Evolutionary conservation across 441 rosid genomes (phyloP), one percentile per base, ranked within the genome.

Genomic region (Raphanus hybrid): DNA sequence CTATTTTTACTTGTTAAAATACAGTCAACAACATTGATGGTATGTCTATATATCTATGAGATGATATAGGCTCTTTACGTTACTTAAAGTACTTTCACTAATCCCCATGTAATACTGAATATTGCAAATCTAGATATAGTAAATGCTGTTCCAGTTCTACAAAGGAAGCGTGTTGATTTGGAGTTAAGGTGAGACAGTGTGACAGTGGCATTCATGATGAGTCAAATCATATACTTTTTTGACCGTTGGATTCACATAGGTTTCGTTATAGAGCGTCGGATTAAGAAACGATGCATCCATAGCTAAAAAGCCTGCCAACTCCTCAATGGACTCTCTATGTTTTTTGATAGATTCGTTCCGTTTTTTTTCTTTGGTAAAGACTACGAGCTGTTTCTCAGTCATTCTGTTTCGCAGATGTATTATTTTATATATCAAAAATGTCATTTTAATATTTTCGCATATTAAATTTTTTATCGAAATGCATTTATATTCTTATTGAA

Each of bases 111-210:
- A 57, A 69, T 16, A 6, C 61, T 0, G 1, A 5, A 23, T 26
- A 11, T 59, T 11, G 35, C 3, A 59, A 27, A 27, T 59, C 12
- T 11, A 61, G 7, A 3, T 3, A 43, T 48, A 8, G 35, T 45
- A 72, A 48, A 35, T 11, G 69, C 16, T 32, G n/a, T 60, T 52
- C 20, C 35, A 60, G 37, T 26, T 50, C 59, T 52, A 78, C 65
- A 37, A 8, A 23, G 81, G 78, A 73, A 78, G 81, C 81, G 81
- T 73, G 78, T 68, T 26, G 61, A 52, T 73, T 18, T 66, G 63
- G 77, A 67, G 8, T 60, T 59, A 72, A 8, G 61, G 12, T 55
- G 60, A 52, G 59, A 26, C 73, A 78, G 75, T 39, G 67, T 32
- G 35, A 67, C 23, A 78, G 14, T 6, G 14, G 32, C 48, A 26